A percentile compares a stretch with the other conserved stretches of the same genome.
phyloP scores from a whole-genome alignment of 169 alveolate genomes.

The Ophryocystis elektroscirrha region DNA sequence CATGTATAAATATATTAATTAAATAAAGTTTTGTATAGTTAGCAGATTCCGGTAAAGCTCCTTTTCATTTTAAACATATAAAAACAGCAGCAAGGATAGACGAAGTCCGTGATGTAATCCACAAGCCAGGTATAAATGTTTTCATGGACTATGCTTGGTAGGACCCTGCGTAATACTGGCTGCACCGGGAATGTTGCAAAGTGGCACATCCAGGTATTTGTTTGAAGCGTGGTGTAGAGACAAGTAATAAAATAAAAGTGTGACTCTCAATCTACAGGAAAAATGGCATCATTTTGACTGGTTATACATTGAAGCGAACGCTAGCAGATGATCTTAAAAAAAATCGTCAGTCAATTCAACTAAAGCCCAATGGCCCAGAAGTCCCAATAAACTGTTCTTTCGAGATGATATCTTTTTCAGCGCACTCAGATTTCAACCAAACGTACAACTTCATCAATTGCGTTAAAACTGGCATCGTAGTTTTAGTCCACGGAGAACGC shows the following conservation, averaged over 20 bases:
- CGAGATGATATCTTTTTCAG: slow-evolving; percentile 61
- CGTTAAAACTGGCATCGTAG: slow-evolving; percentile 7
- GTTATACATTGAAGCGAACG: slow-evolving; percentile 87
- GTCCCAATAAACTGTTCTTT: slow-evolving; percentile 29
- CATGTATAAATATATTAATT: slow-evolving; percentile 5
- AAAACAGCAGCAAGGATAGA: neutral
- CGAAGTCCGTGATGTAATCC: slow-evolving; percentile 16
- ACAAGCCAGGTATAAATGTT: slow-evolving; percentile 15
- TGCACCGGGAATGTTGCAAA: slow-evolving; percentile 90
- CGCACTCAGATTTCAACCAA: slow-evolving; percentile 71
- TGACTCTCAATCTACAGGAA: slow-evolving; percentile 14
- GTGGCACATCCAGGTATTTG: slow-evolving; percentile 75
- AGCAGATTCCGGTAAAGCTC: slow-evolving; percentile 26
- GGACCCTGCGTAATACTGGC: slow-evolving; percentile 89
- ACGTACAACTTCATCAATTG: slow-evolving; percentile 5
- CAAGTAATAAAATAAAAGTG: neutral
- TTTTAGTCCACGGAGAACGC: slow-evolving; percentile 19
- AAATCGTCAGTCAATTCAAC: slow-evolving; percentile 61
- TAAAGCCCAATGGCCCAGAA: slow-evolving; percentile 40
- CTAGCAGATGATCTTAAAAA: slow-evolving; percentile 75
- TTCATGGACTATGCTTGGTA: slow-evolving; percentile 21
- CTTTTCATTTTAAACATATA: slow-evolving; percentile 43
- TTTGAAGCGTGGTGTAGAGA: slow-evolving; percentile 83
- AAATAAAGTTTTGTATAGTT: neutral
- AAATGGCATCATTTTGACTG: slow-evolving; percentile 83